Conservation (phyloP, 164 flowering plant species). For the Berberis thunbergii region DNA sequence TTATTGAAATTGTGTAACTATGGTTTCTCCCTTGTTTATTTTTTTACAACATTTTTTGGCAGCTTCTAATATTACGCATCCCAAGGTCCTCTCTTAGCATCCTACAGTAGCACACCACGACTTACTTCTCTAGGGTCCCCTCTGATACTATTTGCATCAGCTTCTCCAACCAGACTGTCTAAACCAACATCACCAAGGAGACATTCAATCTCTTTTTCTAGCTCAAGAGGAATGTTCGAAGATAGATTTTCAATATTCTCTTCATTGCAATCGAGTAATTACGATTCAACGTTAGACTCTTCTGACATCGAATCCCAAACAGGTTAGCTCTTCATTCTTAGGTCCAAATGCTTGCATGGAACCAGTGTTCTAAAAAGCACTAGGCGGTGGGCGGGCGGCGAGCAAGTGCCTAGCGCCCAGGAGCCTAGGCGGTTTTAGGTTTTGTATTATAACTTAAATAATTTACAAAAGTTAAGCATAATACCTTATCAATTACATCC, state of each 20-base stretch:
- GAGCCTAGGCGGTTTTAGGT: no score
- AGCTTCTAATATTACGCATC: constrained; percentile 49
- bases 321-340: constrained; percentile 29
- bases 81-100: constrained; percentile 47
- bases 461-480: no score
- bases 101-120: constrained; percentile 68
- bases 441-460: no score
- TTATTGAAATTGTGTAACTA: not conserved
- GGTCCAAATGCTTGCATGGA: no score
- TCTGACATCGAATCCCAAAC: constrained; percentile 46
- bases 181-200: constrained; percentile 66
- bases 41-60: constrained; percentile 13
- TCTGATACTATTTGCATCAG: constrained; percentile 52
- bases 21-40: not conserved
- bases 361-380: no score
- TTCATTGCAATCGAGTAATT: constrained; percentile 41
- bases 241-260: constrained; percentile 55
- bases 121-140: constrained; percentile 88
- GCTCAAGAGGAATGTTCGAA: constrained; percentile 55
- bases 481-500: no score
- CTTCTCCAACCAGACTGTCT: constrained; percentile 51
- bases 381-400: no score
- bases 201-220: constrained; percentile 67
- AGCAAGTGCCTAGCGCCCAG: no score
- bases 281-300: constrained; percentile 42